phyloP scores from a whole-genome alignment of 305 asterid genomes.

The Solanum hybrid region DNA sequence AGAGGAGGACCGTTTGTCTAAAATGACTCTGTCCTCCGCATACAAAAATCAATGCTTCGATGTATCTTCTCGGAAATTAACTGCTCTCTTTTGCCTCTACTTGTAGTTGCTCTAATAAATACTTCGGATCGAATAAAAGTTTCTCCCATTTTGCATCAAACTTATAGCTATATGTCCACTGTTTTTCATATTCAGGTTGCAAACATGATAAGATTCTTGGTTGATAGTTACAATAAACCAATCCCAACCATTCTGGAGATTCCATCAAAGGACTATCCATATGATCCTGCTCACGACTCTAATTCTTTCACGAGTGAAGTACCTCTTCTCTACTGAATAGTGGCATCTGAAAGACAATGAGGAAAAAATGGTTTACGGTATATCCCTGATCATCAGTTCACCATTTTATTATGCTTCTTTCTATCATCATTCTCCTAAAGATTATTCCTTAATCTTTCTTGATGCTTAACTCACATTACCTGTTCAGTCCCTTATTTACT shows the following conservation, averaged over 20 bases:
- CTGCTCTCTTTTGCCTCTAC: background rate
- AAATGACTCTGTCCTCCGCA: background rate
- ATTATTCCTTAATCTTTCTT: too few species aligned
- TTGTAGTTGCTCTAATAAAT: background rate
- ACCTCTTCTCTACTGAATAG: slow-evolving; percentile 64
- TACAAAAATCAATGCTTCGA: background rate
- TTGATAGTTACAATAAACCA: slow-evolving; percentile 67
- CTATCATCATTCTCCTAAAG: background rate
- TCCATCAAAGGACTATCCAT: too few species aligned
- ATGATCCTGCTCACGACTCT: slow-evolving; percentile 44
- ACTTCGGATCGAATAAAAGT: background rate
- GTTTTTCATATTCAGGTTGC: slow-evolving; percentile 48
- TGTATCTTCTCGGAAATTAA: background rate
- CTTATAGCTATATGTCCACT: background rate
- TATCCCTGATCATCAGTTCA: background rate
- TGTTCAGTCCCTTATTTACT: too few species aligned
- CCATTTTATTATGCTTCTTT: background rate
- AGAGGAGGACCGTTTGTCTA: background rate
- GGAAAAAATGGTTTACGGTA: background rate
- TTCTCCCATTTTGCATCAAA: background rate
- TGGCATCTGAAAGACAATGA: slow-evolving; percentile 61
- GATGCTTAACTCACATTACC: too few species aligned
- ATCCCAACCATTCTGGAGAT: too few species aligned
- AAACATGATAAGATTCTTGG: slow-evolving; percentile 73
- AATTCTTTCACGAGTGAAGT: slow-evolving; percentile 67